Evolutionary conservation across 208 protist species (phyloP).

Genomic region (Crithidia expoeki): DNA sequence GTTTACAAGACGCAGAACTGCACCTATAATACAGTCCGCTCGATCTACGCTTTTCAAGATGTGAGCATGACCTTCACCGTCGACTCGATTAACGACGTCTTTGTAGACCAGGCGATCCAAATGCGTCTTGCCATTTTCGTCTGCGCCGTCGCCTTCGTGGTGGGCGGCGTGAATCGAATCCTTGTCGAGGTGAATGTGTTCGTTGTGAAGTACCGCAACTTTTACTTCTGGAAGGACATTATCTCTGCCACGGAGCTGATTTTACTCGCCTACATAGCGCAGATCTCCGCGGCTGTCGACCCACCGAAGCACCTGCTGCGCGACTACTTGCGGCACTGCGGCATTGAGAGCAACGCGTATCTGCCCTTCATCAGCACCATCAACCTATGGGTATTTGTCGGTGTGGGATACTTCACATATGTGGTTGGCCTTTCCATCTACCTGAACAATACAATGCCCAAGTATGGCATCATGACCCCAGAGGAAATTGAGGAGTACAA

Average conservation of each 20-base stretch:
- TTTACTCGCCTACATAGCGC: conserved; percentile 53
- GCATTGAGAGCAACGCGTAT: conserved; percentile 38
- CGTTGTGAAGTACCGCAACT: conserved; percentile 63
- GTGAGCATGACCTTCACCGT: conserved; percentile 50
- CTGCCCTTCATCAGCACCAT: conserved; percentile 54
- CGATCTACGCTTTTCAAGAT: conserved; percentile 61
- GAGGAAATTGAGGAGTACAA: conserved; percentile 80
- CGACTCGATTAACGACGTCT: conserved; percentile 57
- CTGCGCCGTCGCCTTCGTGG: conserved; percentile 38
- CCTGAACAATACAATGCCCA: conserved; percentile 68
- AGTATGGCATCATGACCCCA: conserved; percentile 80
- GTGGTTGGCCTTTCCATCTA: conserved; percentile 56
- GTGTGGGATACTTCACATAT: conserved; percentile 59
- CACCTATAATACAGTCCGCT: conserved; percentile 42
- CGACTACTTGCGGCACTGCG: conserved; percentile 67
- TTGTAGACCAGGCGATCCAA: conserved; percentile 70
- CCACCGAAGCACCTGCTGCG: conserved; percentile 42
- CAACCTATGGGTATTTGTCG: conserved; percentile 63
- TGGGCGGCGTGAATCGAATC: conserved; percentile 60
- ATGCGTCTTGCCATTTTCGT: conserved; percentile 75
- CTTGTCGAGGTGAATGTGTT: conserved; percentile 72
- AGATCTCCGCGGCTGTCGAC: conserved; percentile 41
- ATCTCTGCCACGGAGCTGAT: conserved; percentile 72
- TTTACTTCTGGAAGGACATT: conserved; percentile 76
- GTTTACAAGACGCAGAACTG: conserved; percentile 54